Percentiles rank a stretch among this genome's conserved stretches.
phyloP scores from a whole-genome alignment of 495 filamentous ascomycete genomes.

The Polyplosphaeria fusca region DNA sequence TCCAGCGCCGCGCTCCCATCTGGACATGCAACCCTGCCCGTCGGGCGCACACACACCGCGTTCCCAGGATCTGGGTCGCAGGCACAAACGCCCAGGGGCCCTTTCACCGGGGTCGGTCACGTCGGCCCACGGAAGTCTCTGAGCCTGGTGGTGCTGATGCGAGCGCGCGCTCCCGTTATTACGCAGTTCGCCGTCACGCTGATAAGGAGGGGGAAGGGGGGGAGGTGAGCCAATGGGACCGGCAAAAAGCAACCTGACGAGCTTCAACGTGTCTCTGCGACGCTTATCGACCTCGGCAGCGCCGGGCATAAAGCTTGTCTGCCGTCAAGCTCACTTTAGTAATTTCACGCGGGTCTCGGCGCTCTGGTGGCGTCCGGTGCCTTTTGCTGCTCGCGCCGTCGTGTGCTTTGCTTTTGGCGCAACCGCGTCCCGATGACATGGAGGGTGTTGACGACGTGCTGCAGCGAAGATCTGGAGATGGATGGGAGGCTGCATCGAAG shows the following conservation, averaged over 20 bases:
- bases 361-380: background rate
- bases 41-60: background rate
- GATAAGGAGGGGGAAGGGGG: background rate
- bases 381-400: background rate
- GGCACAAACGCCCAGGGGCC: background rate
- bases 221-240: background rate
- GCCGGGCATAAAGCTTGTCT: constrained; percentile 7
- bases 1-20: background rate
- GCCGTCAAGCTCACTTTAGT: constrained; percentile 8
- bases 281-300: background rate
- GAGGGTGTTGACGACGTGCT: background rate
- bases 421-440: too few relatives aligned
- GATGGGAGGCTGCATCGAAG: background rate
- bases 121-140: background rate
- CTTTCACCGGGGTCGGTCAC: background rate
- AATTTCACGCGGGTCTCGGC: constrained; percentile 2
- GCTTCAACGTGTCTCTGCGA: constrained; percentile 3
- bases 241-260: constrained; percentile 1
- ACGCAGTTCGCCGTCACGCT: constrained; percentile 8
- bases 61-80: background rate
- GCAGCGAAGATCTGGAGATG: background rate
- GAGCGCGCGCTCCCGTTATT: background rate
- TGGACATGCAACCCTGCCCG: background rate
- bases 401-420: constrained; percentile 3
- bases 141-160: background rate